Evolutionary conservation across 1,284 basidiomycete species (phyloP).

Genomic region (Cutaneotrichosporon sp.): DNA sequence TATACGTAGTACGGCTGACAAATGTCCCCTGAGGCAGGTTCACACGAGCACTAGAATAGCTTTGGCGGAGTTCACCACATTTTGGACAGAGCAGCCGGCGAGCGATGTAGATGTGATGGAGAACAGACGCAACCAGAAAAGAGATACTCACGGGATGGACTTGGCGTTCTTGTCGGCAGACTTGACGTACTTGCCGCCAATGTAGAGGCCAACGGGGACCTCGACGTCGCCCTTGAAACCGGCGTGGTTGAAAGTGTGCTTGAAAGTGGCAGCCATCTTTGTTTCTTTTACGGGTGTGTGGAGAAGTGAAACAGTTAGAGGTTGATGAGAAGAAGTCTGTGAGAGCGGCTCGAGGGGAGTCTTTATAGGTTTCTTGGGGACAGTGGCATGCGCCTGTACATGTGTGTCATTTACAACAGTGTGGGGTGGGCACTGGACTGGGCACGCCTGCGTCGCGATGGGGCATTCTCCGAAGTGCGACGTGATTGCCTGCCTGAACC

Average conservation of each 20-base stretch:
- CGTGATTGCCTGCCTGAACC: no score
- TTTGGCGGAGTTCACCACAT: no score
- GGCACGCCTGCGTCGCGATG: neutral
- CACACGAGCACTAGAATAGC: no score
- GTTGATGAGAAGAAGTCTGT: neutral
- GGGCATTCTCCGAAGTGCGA: no score
- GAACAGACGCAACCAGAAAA: neutral
- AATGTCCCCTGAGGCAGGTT: no score
- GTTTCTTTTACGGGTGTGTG: slow-evolving; percentile 1
- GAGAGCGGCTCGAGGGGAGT: neutral
- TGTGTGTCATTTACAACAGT: no score
- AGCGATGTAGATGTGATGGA: no score
- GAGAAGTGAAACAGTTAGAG: neutral
- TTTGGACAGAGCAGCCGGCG: no score
- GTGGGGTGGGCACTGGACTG: no score
- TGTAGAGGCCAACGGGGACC: slow-evolving; percentile 70
- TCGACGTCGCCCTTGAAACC: slow-evolving; percentile 64
- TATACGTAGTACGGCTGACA: no score
- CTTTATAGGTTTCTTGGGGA: slow-evolving; percentile 9
- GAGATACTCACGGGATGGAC: slow-evolving; percentile 40
- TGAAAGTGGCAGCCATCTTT: slow-evolving; percentile 43
- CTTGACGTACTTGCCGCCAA: slow-evolving; percentile 71
- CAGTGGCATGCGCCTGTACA: neutral
- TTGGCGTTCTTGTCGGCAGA: slow-evolving; percentile 55
- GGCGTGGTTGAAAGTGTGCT: slow-evolving; percentile 59